These are phyloP conservation scores for Medicago ruthenica DNA, from an alignment of 306 rosid species.

Conservation along the genomic window DNA sequence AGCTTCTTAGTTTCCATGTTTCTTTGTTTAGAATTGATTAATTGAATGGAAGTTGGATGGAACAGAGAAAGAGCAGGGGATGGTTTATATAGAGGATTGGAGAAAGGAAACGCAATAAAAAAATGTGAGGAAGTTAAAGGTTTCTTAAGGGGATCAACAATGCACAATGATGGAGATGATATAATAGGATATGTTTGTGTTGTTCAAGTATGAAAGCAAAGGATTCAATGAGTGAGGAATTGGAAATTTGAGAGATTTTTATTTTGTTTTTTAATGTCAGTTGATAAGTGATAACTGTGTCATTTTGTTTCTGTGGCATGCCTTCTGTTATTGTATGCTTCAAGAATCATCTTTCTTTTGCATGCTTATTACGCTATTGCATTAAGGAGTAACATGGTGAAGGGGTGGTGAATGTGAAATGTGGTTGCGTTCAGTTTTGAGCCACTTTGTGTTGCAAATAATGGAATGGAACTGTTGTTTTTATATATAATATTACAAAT, in stretches of 20 bases:
- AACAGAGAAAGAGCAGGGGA: constrained; percentile 18
- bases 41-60: constrained; percentile 44
- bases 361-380: constrained; percentile 57
- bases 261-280: not conserved
- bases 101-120: constrained; percentile 30
- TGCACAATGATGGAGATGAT: constrained; percentile 39
- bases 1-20: constrained; percentile 45
- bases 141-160: constrained; percentile 62
- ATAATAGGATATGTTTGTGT: constrained; percentile 35
- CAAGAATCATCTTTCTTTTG: constrained; percentile 43
- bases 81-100: constrained; percentile 53
- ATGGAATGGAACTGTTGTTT: constrained; percentile 35
- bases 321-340: constrained; percentile 43
- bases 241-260: constrained; percentile 42
- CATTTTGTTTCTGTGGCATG: constrained; percentile 16
- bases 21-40: not conserved
- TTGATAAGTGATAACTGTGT: constrained; percentile 42
- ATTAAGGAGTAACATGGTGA: constrained; percentile 16
- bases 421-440: constrained; percentile 45
- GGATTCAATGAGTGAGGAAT: constrained; percentile 9
- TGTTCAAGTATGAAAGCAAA: constrained; percentile 51
- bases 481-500: constrained; percentile 18
- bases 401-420: constrained; percentile 17
- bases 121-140: constrained; percentile 43
- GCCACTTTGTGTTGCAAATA: constrained; percentile 39